phyloP scores from a whole-genome alignment of 805 yeast genomes.

The Zygosaccharomyces kombuchaensis region DNA sequence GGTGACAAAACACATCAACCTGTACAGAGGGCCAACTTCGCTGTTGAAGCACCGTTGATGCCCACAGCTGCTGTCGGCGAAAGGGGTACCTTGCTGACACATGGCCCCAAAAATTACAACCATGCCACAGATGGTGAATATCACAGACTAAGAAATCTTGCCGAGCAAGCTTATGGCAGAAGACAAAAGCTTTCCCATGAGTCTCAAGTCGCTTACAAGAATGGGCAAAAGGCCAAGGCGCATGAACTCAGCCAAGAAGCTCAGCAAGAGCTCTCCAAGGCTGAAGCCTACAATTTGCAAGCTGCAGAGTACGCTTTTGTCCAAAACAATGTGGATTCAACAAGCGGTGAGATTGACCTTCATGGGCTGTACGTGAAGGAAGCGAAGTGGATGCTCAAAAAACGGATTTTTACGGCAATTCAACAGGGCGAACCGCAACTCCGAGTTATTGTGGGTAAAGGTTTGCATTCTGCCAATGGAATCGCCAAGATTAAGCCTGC shows the following conservation, averaged over 20 bases:
- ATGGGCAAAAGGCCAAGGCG: slow-evolving; percentile 72
- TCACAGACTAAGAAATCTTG: slow-evolving; percentile 57
- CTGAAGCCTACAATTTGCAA: slow-evolving; percentile 64
- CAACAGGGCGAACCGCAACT: slow-evolving; percentile 54
- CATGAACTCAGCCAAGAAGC: slow-evolving; percentile 67
- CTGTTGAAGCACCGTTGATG: background rate
- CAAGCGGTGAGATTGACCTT: slow-evolving; percentile 79
- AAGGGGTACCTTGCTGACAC: slow-evolving; percentile 14
- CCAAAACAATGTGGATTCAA: slow-evolving; percentile 85
- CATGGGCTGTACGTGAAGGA: slow-evolving; percentile 91
- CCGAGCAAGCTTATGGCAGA: slow-evolving; percentile 60
- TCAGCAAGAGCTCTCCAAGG: slow-evolving; percentile 52
- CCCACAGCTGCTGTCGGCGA: slow-evolving; percentile 8
- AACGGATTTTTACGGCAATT: slow-evolving; percentile 64
- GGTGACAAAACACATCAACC: background rate
- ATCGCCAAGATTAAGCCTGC: slow-evolving; percentile 90
- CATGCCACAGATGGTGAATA: slow-evolving; percentile 69
- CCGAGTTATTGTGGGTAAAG: slow-evolving; percentile 90
- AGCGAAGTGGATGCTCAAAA: slow-evolving; percentile 72
- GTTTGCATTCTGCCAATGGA: slow-evolving; percentile 75
- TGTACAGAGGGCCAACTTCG: background rate
- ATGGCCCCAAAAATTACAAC: slow-evolving; percentile 49
- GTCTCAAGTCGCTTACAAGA: slow-evolving; percentile 72
- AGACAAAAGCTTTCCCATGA: slow-evolving; percentile 52
- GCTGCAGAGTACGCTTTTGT: slow-evolving; percentile 90